Percentiles rank a stretch among this genome's conserved stretches.
Conservation (phyloP, 2,329 filamentous ascomycete species). For the Phialemonium atrogriseum region DNA sequence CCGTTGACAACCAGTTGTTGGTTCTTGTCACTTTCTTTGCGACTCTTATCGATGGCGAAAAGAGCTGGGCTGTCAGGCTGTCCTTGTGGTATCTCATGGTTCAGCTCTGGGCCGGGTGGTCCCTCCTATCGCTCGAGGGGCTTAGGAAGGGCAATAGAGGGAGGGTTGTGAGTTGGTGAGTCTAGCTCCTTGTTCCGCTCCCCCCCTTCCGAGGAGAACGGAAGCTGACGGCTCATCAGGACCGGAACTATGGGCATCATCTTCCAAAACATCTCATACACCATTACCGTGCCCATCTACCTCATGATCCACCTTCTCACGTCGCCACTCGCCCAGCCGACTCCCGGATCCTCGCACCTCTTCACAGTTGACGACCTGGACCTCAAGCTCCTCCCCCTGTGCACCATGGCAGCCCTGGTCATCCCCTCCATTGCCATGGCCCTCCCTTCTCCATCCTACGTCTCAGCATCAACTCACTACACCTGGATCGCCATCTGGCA, state of each 20-base stretch:
- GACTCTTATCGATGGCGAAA: conserved; percentile 6
- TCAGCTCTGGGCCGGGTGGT: conserved; percentile 10
- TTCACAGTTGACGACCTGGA: conserved; percentile 2
- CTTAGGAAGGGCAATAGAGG: conserved; percentile 9
- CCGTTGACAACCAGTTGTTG: conserved; percentile 6
- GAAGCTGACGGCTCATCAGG: no score
- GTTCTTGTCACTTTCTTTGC: conserved; percentile 9
- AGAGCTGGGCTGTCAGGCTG: conserved; percentile 7
- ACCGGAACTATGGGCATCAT: conserved; percentile 11
- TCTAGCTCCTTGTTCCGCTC: no score
- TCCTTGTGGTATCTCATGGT: conserved; percentile 10
- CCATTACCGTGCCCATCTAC: conserved; percentile 11
- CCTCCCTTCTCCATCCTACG: conserved; percentile 28
- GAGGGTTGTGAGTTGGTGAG: conserved; percentile 12
- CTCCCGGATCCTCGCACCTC: neutral
- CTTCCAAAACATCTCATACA: conserved; percentile 11
- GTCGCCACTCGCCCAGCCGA: conserved; percentile 6
- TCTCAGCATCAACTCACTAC: conserved; percentile 34
- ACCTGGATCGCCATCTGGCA: conserved; percentile 40
- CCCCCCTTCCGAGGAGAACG: no score
- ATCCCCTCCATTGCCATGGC: conserved; percentile 33
- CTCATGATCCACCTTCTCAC: conserved; percentile 12
- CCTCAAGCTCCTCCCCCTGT: conserved; percentile 23
- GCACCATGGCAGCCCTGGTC: conserved; percentile 32
- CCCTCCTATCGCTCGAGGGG: conserved; percentile 11